phyloP scores from a whole-genome alignment of 2,329 filamentous ascomycete genomes.

The Clathrospora elynae region DNA sequence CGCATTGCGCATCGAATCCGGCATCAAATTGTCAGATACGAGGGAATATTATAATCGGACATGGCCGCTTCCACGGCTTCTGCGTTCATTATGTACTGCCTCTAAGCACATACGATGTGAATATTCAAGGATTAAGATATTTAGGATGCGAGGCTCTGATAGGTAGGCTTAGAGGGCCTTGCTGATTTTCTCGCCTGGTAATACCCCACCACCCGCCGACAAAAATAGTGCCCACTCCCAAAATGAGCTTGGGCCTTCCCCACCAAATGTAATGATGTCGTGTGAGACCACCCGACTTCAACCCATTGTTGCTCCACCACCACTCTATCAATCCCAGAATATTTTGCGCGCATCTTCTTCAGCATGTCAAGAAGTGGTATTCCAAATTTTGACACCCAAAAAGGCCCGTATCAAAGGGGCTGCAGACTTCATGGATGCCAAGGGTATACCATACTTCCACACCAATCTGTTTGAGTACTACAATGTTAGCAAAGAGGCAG shows the following conservation, averaged over 20 bases:
- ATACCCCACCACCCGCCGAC: no score
- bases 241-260: no score
- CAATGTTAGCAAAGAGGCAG: no score
- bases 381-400: not conserved
- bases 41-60: conserved; percentile 8
- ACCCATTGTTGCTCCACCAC: no score
- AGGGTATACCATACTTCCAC: conserved; percentile 1
- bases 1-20: conserved; percentile 5
- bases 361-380: not conserved
- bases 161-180: no score
- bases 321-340: not conserved
- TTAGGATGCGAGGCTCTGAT: no score
- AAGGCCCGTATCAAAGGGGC: not conserved
- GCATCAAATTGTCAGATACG: conserved; percentile 5
- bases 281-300: no score
- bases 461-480: conserved; percentile 4
- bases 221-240: no score
- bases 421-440: conserved; percentile 1
- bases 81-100: not conserved
- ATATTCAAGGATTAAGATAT: no score
- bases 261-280: no score
- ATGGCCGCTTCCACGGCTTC: conserved; percentile 2
- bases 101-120: no score
- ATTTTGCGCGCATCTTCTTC: conserved; percentile 5
- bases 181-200: no score